Evolutionary conservation across 2,329 filamentous ascomycete species (phyloP).

Genomic region (Calonectria pauciramosa): DNA sequence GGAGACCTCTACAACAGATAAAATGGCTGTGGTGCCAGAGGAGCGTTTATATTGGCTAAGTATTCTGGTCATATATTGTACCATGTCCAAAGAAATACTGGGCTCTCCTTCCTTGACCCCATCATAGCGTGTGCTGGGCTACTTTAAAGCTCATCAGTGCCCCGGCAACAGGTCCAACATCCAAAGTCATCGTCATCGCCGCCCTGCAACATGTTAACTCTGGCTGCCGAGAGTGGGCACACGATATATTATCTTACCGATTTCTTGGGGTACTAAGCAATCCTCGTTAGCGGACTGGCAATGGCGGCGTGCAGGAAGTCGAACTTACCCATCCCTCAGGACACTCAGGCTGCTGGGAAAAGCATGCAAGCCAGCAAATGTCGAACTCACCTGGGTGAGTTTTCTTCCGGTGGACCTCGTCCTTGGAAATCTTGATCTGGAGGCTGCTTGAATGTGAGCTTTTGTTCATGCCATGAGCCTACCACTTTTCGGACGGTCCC

Average conservation of each 20-base stretch:
- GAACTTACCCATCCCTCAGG: neutral
- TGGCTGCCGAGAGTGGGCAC: neutral
- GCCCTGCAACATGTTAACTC: neutral
- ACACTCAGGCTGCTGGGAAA: neutral
- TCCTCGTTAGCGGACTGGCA: neutral
- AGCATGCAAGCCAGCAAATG: slow-evolving; percentile 10
- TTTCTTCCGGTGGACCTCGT: neutral
- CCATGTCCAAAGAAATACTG: neutral
- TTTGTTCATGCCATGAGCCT: neutral
- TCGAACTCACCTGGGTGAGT: neutral
- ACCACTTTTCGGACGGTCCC: neutral
- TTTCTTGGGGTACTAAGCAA: neutral
- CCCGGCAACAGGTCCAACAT: slow-evolving; percentile 1
- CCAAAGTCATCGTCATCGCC: neutral
- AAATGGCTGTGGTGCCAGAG: neutral
- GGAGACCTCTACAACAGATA: neutral
- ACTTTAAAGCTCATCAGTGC: neutral
- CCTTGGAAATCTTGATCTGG: neutral
- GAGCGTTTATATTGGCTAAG: neutral
- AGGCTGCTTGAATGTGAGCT: neutral
- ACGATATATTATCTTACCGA: neutral
- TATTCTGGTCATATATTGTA: neutral
- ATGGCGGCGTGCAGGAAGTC: neutral
- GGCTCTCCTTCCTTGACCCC: neutral
- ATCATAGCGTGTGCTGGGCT: neutral